Percentiles rank a stretch among this genome's conserved stretches.
Evolutionary conservation across 2,329 filamentous ascomycete genomes (phyloP).

Genomic region (Pseudogymnoascus sp.): DNA sequence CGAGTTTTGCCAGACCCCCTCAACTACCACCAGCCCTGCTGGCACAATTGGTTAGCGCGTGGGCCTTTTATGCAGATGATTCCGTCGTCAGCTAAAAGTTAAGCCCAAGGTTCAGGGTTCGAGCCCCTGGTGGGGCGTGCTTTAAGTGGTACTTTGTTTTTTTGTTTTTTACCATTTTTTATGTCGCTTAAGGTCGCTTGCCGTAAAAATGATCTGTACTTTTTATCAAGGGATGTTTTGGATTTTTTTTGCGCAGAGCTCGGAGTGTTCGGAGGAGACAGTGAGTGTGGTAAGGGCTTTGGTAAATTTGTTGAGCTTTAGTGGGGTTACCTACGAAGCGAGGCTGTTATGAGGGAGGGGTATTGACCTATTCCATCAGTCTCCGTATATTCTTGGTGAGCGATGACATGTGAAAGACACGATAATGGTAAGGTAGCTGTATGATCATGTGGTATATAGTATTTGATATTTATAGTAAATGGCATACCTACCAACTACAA

Average conservation of each 20-base stretch:
- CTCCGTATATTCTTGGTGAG: background rate
- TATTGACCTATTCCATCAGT: background rate
- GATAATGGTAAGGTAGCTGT: background rate
- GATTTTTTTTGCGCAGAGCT: background rate
- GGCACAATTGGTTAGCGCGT: conserved; percentile 9
- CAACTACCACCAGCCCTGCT: conserved; percentile 6
- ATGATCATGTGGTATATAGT: background rate
- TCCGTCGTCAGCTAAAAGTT: background rate
- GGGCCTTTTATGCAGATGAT: conserved; percentile 6
- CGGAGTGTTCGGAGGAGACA: no score
- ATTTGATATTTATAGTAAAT: conserved; percentile 1
- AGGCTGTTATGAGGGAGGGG: background rate
- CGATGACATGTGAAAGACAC: background rate
- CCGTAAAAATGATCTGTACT: background rate
- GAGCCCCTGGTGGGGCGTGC: conserved; percentile 6
- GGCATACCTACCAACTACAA: conserved; percentile 3
- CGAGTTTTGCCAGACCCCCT: background rate
- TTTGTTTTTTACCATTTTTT: background rate
- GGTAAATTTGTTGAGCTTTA: background rate
- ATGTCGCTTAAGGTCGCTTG: background rate
- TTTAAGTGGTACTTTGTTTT: background rate
- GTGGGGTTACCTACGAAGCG: background rate
- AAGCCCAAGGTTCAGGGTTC: conserved; percentile 9
- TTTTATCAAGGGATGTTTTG: background rate
- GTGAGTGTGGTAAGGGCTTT: background rate